Evolutionary conservation across 257 asterid species (phyloP).

Genomic region (Nicotiana sylvestris): DNA sequence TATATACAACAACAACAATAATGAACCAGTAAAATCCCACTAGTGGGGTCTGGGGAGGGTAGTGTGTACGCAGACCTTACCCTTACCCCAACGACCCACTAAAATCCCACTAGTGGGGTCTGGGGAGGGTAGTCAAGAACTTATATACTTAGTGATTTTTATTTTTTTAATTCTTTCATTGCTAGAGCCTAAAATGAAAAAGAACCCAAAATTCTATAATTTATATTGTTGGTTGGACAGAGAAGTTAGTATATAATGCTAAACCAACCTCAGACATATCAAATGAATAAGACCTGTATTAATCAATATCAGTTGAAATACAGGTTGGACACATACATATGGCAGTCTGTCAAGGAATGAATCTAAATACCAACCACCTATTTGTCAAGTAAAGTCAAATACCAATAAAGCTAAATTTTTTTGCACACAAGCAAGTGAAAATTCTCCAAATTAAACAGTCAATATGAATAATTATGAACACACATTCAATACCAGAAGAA

Average conservation of each 20-base stretch:
- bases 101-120: no score
- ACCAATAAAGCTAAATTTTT: not conserved
- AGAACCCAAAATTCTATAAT: not conserved
- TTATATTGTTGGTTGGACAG: not conserved
- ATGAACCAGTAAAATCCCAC: no score
- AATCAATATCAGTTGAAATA: not conserved
- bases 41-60: no score
- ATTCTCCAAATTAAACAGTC: not conserved
- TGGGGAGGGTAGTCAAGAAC: no score
- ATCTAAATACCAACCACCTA: not conserved
- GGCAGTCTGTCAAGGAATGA: not conserved
- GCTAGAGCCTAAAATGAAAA: not conserved
- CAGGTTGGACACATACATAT: not conserved
- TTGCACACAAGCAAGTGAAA: not conserved
- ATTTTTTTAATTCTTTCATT: not conserved
- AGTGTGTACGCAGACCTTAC: no score
- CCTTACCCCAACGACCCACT: no score
- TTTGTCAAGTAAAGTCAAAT: not conserved
- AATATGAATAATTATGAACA: not conserved
- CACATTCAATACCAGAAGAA: not conserved
- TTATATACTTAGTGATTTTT: not conserved
- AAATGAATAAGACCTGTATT: not conserved
- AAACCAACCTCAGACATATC: slow-evolving; percentile 12
- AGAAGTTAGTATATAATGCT: not conserved
- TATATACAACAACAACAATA: no score